Evolutionary conservation across 768 basidiomycete genomes (phyloP), one percentile per base, ranked within the genome.

Genomic region (Trametopsis cervina): DNA sequence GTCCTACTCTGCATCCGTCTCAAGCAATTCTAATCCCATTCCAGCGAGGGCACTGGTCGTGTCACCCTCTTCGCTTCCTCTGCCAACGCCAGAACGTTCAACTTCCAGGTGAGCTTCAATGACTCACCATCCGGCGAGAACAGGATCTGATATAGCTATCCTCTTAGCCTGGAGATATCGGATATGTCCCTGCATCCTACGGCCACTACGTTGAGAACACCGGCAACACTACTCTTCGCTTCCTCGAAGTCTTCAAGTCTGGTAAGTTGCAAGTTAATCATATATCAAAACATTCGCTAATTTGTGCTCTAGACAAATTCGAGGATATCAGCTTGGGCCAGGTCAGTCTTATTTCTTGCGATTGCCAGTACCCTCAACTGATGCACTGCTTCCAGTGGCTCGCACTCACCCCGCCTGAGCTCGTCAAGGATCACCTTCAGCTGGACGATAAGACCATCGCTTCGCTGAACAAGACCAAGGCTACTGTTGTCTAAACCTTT

Each of bases 351-450:
- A 2, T 3, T 25, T 15, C 29, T 7, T 33, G 29, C 7, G 15
- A 33, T 33, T 7, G 7, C 7, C 29, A 7, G 15, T 7, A 15
- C 29, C 15, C 29, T 15, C 29, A 33, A 15, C 29, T 33, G 20
- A 24, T 26, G 18, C 15, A 41, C 24, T 25, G 10, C 2, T 18
- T 11, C 13, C 74, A 82, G 56, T 82, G 81, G 80, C 66, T 83
- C 15, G 78, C 81, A 0, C 59, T 81, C 25, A 78, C 75, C 0
- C 80, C 80, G 2, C 75, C 71, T 4, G 69, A 69, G 27, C 68
- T 84, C 9, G 80, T 85, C 23, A 77, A 80, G 56, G 78, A 76
- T 0, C 77, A 82, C 52, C 71, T 83, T 18, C 69, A 69, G 23
- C 55, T 84, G 44, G 73, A 73, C 11, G 74, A 78, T 23, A 74